Conservation (phyloP, 2,329 filamentous ascomycete species). For the Coniella lustricola region DNA sequence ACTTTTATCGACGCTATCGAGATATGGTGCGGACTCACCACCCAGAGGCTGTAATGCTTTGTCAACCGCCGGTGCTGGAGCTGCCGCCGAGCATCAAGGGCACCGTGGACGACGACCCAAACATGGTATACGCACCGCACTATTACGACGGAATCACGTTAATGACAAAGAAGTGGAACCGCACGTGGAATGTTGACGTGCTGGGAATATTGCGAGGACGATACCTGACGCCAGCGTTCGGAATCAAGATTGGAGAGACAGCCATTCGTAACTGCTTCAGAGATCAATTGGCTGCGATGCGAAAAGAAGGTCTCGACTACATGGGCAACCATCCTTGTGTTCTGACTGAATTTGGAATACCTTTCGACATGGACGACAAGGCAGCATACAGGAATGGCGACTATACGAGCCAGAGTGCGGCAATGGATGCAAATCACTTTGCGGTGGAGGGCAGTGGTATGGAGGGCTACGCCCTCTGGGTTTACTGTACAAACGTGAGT, state of each 20-base stretch:
- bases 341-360: constrained; percentile 93
- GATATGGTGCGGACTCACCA: constrained; percentile 70
- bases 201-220: constrained; percentile 83
- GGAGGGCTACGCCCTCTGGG: constrained; percentile 85
- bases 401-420: constrained; percentile 84
- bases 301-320: constrained; percentile 79
- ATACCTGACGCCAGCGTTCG: constrained; percentile 84
- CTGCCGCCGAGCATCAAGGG: constrained; percentile 83
- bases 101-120: constrained; percentile 79
- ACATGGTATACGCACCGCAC: constrained; percentile 88
- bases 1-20: constrained; percentile 71
- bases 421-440: constrained; percentile 94
- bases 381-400: constrained; percentile 93
- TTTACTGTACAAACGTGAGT: constrained; percentile 66
- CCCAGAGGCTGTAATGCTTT: constrained; percentile 76
- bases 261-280: constrained; percentile 91
- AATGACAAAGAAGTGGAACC: constrained; percentile 98
- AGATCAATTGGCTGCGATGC: constrained; percentile 77
- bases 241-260: constrained; percentile 84
- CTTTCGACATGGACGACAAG: constrained; percentile 98
- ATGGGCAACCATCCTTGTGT: constrained; percentile 85
- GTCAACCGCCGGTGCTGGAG: constrained; percentile 87
- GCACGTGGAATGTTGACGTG: constrained; percentile 93
- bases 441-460: constrained; percentile 77
- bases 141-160: constrained; percentile 96